phyloP scores from a whole-genome alignment of 768 basidiomycete genomes.

The Hebeloma cylindrosporum region DNA sequence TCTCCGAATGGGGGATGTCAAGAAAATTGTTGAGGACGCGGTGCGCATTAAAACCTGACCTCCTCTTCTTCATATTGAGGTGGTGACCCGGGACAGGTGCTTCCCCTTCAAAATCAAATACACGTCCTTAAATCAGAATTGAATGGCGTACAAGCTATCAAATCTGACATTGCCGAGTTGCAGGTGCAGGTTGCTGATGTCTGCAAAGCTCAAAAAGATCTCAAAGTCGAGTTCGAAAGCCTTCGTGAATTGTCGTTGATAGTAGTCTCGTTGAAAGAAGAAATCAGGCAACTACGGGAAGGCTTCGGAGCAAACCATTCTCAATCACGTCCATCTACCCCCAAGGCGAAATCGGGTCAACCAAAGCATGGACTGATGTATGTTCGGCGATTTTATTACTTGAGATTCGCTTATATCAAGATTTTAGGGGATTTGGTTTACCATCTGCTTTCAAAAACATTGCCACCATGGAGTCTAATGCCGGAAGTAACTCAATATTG shows the following conservation, averaged over 20 bases:
- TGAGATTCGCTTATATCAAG: neutral
- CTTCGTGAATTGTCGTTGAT: constrained; percentile 22
- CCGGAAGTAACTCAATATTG: constrained; percentile 9
- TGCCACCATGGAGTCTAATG: constrained; percentile 3
- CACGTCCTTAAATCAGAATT: constrained; percentile 17
- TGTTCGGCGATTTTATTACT: constrained; percentile 1
- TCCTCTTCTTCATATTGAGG: neutral
- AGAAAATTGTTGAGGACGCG: constrained; percentile 16
- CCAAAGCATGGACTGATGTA: constrained; percentile 19
- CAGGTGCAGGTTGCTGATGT: constrained; percentile 23
- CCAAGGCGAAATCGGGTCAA: constrained; percentile 18
- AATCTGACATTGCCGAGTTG: constrained; percentile 22
- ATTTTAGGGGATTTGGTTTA: constrained; percentile 24
- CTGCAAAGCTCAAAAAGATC: constrained; percentile 17
- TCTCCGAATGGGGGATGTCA: constrained; percentile 5
- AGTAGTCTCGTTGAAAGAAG: constrained; percentile 22
- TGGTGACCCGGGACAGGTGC: constrained; percentile 36
- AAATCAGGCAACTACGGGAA: constrained; percentile 21
- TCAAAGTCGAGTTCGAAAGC: constrained; percentile 17
- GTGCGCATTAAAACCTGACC: constrained; percentile 8
- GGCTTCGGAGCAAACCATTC: constrained; percentile 4
- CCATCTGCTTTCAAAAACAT: constrained; percentile 18
- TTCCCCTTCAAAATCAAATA: constrained; percentile 47
- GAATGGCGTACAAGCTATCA: constrained; percentile 24
- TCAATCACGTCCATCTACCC: constrained; percentile 26